Evolutionary conservation across 345 rosid species (phyloP).

Genomic region (Eucalyptus dawsonii): DNA sequence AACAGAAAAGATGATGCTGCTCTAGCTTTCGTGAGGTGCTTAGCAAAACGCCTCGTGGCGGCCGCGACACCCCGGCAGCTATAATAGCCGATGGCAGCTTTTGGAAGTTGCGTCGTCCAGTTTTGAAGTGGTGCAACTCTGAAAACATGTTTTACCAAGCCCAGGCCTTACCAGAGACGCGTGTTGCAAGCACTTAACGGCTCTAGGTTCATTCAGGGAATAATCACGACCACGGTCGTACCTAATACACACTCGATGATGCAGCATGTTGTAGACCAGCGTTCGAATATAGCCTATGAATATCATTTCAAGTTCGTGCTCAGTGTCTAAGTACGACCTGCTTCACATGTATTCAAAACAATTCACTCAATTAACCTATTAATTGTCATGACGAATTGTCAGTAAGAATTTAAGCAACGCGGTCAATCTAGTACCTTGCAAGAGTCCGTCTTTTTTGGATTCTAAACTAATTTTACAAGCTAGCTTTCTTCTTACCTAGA

Average conservation of each 20-base stretch:
- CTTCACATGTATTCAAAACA: not conserved
- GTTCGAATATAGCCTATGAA: not conserved
- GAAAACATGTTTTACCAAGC: not conserved
- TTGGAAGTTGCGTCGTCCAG: not conserved
- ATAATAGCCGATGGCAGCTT: not conserved
- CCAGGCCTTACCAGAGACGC: not conserved
- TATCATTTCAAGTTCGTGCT: not conserved
- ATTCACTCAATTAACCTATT: not conserved
- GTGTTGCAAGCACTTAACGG: not conserved
- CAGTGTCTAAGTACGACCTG: not conserved
- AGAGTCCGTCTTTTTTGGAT: not conserved
- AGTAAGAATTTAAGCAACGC: not conserved
- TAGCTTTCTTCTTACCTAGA: not conserved
- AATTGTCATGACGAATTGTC: not conserved
- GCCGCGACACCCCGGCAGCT: not conserved
- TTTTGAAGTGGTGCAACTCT: not conserved
- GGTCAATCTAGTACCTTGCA: not conserved
- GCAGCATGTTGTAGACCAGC: not conserved
- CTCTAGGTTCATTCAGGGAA: not conserved
- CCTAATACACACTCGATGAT: not conserved
- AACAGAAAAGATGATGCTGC: not conserved
- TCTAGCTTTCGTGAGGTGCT: not conserved
- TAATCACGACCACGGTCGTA: not conserved
- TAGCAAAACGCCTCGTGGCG: not conserved
- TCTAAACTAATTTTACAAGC: not conserved